Evolutionary conservation across 768 basidiomycete genomes (phyloP).

Genomic region (Hygrocybe coccinea): DNA sequence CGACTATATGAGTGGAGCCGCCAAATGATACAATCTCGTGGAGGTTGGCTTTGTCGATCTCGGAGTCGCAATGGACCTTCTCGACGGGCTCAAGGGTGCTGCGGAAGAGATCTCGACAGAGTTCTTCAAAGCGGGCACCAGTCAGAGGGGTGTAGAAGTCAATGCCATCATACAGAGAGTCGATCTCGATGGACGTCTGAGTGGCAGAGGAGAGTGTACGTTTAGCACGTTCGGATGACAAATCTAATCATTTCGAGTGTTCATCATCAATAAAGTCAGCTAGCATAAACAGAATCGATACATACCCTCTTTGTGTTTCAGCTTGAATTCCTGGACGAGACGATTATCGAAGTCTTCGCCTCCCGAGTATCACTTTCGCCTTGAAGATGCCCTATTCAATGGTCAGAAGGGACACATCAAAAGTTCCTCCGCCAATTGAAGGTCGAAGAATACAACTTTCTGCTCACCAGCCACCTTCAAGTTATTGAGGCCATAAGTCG

Average conservation of each 20-base stretch:
- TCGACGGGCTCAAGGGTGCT: conserved; percentile 89
- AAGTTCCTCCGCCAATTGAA: conserved; percentile 99
- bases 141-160: conserved; percentile 98
- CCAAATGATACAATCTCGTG: too few species aligned
- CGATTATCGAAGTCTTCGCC: conserved; percentile 99
- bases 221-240: conserved; percentile 95
- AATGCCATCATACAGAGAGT: conserved; percentile 95
- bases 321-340: conserved; percentile 94
- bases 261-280: too few species aligned
- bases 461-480: conserved; percentile 90
- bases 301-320: conserved; percentile 85
- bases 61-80: too few species aligned
- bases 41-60: too few species aligned
- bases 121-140: conserved; percentile 95
- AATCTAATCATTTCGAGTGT: conserved; percentile 59
- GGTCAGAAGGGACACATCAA: conserved; percentile 98
- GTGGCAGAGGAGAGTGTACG: conserved; percentile 95
- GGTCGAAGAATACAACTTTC: conserved; percentile 99
- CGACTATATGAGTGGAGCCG: too few species aligned
- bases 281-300: neutral
- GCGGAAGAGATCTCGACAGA: conserved; percentile 94
- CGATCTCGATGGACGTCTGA: conserved; percentile 96
- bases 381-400: conserved; percentile 98
- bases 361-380: conserved; percentile 98
- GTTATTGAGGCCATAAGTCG: conserved; percentile 98